These are phyloP conservation scores for Proliferodiscus dingleyae DNA, from an alignment of 2,329 filamentous ascomycete genomes.

Conservation along the genomic window DNA sequence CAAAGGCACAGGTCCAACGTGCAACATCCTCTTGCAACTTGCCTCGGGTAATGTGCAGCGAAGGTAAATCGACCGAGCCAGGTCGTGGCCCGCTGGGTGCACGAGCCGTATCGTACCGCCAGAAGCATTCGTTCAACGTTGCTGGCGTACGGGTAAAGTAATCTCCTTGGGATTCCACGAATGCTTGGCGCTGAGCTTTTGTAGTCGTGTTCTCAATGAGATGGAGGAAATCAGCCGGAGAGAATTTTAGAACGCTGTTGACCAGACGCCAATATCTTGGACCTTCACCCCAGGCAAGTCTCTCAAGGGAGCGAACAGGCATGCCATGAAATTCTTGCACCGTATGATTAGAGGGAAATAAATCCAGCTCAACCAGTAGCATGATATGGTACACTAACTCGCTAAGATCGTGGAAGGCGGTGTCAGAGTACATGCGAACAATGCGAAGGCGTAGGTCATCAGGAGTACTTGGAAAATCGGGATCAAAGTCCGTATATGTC, in stretches of 20 bases:
- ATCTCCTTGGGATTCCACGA: constrained; percentile 20
- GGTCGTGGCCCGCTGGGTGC: not conserved
- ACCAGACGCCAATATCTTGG: constrained; percentile 22
- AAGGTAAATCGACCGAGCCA: not conserved
- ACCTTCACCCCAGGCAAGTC: constrained; percentile 29
- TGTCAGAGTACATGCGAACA: constrained; percentile 24
- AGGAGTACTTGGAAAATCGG: constrained; percentile 15
- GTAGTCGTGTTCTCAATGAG: constrained; percentile 27
- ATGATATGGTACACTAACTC: constrained; percentile 28
- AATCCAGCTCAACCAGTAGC: constrained; percentile 25
- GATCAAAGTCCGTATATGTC: constrained; percentile 25
- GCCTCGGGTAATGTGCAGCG: not conserved
- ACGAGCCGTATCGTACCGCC: not conserved
- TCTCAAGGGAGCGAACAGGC: constrained; percentile 19
- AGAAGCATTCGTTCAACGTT: constrained; percentile 22
- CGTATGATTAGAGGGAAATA: constrained; percentile 28
- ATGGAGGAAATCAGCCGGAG: constrained; percentile 25
- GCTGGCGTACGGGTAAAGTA: constrained; percentile 25
- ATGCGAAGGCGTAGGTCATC: constrained; percentile 27
- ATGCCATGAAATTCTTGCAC: constrained; percentile 25
- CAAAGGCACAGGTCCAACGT: not conserved
- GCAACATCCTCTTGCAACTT: not conserved
- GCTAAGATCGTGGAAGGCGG: constrained; percentile 26
- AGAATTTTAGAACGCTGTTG: constrained; percentile 25
- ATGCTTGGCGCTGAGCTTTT: constrained; percentile 25